Conservation (phyloP, 495 filamentous ascomycete genomes). For the Staphylotrichum tortipilum region DNA sequence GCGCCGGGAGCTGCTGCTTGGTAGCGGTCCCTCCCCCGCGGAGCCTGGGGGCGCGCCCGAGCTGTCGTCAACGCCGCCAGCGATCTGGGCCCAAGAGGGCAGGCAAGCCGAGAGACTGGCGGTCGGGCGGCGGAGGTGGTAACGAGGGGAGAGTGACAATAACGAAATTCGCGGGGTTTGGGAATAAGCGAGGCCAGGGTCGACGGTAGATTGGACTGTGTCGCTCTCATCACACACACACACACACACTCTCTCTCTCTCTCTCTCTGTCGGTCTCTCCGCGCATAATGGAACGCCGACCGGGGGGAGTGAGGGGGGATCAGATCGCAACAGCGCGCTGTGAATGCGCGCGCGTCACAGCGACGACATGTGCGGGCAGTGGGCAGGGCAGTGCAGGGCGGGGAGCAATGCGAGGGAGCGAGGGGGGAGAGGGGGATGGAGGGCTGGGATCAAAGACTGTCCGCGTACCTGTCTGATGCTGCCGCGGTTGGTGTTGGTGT, state of each 20-base stretch:
- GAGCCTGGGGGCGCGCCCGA: neutral
- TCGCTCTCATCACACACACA: too few species aligned
- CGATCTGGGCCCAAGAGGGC: neutral
- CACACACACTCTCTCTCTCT: too few species aligned
- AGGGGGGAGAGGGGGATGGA: neutral
- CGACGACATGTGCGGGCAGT: neutral
- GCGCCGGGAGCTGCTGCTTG: conserved; percentile 8
- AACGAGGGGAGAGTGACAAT: neutral
- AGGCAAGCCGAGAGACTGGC: too few species aligned
- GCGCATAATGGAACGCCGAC: conserved; percentile 3
- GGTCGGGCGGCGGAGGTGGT: too few species aligned
- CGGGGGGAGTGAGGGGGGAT: neutral
- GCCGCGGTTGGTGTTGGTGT: too few species aligned
- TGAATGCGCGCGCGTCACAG: neutral
- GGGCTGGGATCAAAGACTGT: neutral
- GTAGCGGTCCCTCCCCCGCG: neutral
- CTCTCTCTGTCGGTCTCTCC: too few species aligned
- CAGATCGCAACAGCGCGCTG: neutral
- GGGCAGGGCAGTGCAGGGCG: too few species aligned
- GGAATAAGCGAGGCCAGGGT: conserved; percentile 1
- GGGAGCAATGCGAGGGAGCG: neutral
- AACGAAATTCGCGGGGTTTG: neutral
- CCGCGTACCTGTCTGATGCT: neutral
- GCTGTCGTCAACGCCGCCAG: neutral
- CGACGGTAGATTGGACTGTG: too few species aligned